phyloP scores from a whole-genome alignment of 495 filamentous ascomycete species.

The Letharia lupina region DNA sequence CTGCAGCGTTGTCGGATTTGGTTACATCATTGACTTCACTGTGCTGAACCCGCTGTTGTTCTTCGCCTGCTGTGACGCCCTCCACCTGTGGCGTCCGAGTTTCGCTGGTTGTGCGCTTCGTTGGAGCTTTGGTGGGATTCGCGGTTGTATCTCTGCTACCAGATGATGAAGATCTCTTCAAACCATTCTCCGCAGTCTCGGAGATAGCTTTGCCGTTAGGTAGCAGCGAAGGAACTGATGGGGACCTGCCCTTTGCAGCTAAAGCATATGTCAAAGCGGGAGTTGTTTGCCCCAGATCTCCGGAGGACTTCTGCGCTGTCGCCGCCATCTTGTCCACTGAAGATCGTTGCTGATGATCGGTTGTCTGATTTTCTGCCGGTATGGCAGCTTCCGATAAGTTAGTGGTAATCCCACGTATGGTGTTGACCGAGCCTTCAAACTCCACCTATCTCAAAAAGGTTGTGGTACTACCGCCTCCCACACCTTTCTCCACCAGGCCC shows the following conservation, averaged over 20 bases:
- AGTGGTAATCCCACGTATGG: not conserved
- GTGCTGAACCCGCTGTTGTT: not conserved
- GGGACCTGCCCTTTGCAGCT: conserved; percentile 70
- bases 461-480: conserved; percentile 16
- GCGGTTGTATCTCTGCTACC: conserved; percentile 15
- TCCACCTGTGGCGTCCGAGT: conserved; percentile 20
- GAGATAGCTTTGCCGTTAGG: conserved; percentile 32
- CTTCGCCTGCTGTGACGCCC: not conserved
- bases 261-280: conserved; percentile 85
- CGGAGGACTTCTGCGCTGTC: conserved; percentile 18
- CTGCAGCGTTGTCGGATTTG: conserved; percentile 17
- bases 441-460: conserved; percentile 5
- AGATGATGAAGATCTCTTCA: conserved; percentile 20
- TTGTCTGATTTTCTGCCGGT: conserved; percentile 6
- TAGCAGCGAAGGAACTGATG: conserved; percentile 30
- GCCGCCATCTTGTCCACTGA: conserved; percentile 19
- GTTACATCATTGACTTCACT: not conserved
- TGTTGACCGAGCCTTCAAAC: not conserved
- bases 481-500: conserved; percentile 19
- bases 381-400: conserved; percentile 1
- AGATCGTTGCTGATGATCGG: conserved; percentile 5
- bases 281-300: conserved; percentile 12
- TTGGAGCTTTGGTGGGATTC: conserved; percentile 18
- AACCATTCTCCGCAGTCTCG: conserved; percentile 29
- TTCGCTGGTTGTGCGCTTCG: conserved; percentile 25